Percentiles rank a stretch among this genome's conserved stretches.
Evolutionary conservation across 2,329 filamentous ascomycete species (phyloP).

Genomic region (Colletotrichum gigasporum): DNA sequence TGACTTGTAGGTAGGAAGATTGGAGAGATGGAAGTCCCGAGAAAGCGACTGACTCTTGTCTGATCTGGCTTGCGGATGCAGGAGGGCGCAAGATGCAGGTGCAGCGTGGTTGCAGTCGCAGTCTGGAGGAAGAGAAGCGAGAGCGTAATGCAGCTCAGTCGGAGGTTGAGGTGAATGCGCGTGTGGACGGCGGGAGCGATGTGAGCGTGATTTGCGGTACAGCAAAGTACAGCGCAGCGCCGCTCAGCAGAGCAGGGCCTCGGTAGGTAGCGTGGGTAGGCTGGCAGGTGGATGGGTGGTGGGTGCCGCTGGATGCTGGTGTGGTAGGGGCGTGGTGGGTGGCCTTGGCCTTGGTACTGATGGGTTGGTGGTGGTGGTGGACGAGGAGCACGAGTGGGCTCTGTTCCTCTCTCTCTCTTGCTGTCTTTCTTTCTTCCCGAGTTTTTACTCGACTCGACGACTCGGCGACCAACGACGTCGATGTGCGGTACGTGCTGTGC

Average conservation of each 20-base stretch:
- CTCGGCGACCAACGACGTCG: not conserved
- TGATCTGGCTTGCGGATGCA: conserved; percentile 25
- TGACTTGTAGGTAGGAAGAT: conserved; percentile 11
- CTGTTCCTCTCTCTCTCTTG: no score
- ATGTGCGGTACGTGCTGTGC: not conserved
- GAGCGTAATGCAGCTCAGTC: not conserved
- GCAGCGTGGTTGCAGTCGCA: not conserved
- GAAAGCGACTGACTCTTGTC: conserved; percentile 27
- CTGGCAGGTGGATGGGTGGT: conserved; percentile 2
- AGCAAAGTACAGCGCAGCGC: not conserved
- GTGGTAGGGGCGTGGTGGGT: conserved; percentile 14
- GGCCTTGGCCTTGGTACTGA: conserved; percentile 7
- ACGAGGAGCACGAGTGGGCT: not conserved
- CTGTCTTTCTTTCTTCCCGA: not conserved
- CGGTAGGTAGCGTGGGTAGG: conserved; percentile 1
- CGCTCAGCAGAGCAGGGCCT: conserved; percentile 4
- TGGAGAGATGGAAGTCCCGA: conserved; percentile 15
- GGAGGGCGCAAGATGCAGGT: conserved; percentile 9
- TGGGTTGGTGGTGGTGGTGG: not conserved
- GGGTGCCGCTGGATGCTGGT: not conserved
- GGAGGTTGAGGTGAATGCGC: not conserved
- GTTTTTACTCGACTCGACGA: conserved; percentile 8
- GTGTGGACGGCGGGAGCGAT: not conserved
- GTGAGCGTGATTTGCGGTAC: not conserved
- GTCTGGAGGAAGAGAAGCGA: conserved; percentile 11